phyloP scores from a whole-genome alignment of 2,329 filamentous ascomycete species.

The Dactylellina parvicollis region DNA sequence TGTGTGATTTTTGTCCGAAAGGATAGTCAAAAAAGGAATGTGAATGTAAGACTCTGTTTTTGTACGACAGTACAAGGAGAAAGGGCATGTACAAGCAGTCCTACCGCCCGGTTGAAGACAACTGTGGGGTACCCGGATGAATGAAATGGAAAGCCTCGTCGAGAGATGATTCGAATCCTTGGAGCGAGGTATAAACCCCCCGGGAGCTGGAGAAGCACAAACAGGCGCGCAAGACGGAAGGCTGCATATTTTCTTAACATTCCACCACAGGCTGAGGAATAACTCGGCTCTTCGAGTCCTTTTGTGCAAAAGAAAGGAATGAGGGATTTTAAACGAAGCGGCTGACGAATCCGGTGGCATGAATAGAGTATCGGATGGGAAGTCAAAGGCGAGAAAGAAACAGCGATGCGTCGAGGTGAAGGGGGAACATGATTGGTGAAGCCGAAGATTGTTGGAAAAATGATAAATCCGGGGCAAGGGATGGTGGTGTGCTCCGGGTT shows the following conservation, averaged over 20 bases:
- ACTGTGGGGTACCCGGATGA: neutral
- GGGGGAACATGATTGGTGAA: constrained; percentile 32
- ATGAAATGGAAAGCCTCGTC: neutral
- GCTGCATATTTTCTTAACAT: constrained; percentile 39
- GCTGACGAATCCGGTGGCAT: constrained; percentile 16
- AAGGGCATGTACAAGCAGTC: constrained; percentile 18
- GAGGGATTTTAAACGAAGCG: constrained; percentile 41
- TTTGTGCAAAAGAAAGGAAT: constrained; percentile 25
- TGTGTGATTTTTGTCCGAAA: constrained; percentile 25
- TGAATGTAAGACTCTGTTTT: constrained; percentile 23
- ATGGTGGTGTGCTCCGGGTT: constrained; percentile 34
- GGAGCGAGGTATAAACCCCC: neutral
- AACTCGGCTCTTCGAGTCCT: neutral
- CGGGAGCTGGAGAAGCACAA: constrained; percentile 44
- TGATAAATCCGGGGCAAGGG: constrained; percentile 25
- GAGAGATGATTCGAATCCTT: constrained; percentile 5
- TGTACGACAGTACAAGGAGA: constrained; percentile 37
- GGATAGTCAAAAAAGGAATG: constrained; percentile 36
- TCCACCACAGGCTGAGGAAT: constrained; percentile 24
- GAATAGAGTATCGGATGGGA: constrained; percentile 10
- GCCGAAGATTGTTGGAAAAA: constrained; percentile 12
- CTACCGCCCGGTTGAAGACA: constrained; percentile 23
- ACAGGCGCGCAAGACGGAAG: constrained; percentile 26
- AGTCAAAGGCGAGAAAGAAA: constrained; percentile 1
- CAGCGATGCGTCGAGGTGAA: neutral